A percentile compares a stretch with the other conserved stretches of the same genome.
These are phyloP conservation scores for Solanum chiquidenum DNA, from an alignment of 257 asterid species.

Conservation along the genomic window DNA sequence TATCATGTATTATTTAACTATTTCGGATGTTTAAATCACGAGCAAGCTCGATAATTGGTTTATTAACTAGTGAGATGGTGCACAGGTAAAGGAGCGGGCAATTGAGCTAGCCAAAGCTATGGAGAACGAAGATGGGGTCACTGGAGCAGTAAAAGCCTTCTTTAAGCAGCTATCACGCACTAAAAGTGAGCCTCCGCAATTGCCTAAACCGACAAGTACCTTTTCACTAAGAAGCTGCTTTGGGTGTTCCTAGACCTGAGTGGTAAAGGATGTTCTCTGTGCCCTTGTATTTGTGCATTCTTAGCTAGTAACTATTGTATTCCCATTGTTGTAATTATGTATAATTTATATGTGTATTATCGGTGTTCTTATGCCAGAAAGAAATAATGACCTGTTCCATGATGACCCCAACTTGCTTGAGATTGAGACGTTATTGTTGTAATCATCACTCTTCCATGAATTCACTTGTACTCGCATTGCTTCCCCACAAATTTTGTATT, in stretches of 20 bases:
- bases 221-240: slow-evolving; percentile 37
- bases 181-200: slow-evolving; percentile 7
- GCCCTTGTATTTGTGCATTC: neutral
- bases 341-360: neutral
- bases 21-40: neutral
- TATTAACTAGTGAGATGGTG: neutral
- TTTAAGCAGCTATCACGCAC: slow-evolving; percentile 41
- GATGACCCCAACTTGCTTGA: neutral
- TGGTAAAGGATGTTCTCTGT: neutral
- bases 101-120: slow-evolving; percentile 67
- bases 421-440: neutral
- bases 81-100: slow-evolving; percentile 63
- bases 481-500: neutral
- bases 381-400: neutral
- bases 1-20: neutral
- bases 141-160: slow-evolving; percentile 76
- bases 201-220: neutral
- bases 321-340: neutral
- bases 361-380: neutral
- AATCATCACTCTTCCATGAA: neutral
- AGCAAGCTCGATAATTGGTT: neutral
- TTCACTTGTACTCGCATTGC: neutral
- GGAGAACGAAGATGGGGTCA: slow-evolving; percentile 84
- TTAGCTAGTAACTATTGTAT: neutral
- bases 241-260: slow-evolving; percentile 55